Conservation (phyloP, 352 stramenopile species). For the Pythium utonaiense region DNA sequence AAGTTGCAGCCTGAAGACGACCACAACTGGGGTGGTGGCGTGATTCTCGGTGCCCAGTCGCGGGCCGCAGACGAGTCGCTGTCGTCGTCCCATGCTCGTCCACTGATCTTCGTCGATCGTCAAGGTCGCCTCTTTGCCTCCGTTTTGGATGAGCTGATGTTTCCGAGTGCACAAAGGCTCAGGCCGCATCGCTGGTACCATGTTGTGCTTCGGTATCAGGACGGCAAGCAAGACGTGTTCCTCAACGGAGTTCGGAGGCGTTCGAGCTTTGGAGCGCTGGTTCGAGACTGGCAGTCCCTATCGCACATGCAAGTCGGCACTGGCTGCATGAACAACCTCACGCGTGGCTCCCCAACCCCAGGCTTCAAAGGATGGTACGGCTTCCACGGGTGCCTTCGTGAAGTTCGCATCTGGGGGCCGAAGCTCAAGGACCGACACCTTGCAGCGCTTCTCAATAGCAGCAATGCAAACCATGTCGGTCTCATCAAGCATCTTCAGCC, state of each 20-base stretch:
- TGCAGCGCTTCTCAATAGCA: constrained; percentile 5
- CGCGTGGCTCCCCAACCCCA: constrained; percentile 22
- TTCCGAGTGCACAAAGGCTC: not conserved
- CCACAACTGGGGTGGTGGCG: constrained; percentile 11
- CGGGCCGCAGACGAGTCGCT: constrained; percentile 4
- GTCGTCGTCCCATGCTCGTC: constrained; percentile 1
- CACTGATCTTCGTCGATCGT: constrained; percentile 18
- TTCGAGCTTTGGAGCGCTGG: constrained; percentile 15
- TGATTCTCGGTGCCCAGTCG: constrained; percentile 17
- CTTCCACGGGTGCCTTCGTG: constrained; percentile 39
- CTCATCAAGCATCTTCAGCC: constrained; percentile 3
- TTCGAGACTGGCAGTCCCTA: constrained; percentile 36
- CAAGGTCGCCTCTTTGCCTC: constrained; percentile 13
- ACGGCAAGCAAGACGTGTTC: constrained; percentile 18
- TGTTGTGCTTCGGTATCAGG: constrained; percentile 18
- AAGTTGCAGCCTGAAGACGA: constrained; percentile 14
- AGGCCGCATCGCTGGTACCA: constrained; percentile 12
- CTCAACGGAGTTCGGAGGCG: constrained; percentile 17
- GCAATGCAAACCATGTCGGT: not conserved
- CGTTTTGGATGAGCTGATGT: constrained; percentile 18
- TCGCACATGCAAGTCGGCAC: constrained; percentile 39
- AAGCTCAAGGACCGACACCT: constrained; percentile 18
- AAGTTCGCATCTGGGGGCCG: constrained; percentile 26
- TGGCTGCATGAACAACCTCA: constrained; percentile 30
- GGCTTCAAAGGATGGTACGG: constrained; percentile 39